Conservation (phyloP, 2,329 filamentous ascomycete genomes). For the Xylaria sp. region DNA sequence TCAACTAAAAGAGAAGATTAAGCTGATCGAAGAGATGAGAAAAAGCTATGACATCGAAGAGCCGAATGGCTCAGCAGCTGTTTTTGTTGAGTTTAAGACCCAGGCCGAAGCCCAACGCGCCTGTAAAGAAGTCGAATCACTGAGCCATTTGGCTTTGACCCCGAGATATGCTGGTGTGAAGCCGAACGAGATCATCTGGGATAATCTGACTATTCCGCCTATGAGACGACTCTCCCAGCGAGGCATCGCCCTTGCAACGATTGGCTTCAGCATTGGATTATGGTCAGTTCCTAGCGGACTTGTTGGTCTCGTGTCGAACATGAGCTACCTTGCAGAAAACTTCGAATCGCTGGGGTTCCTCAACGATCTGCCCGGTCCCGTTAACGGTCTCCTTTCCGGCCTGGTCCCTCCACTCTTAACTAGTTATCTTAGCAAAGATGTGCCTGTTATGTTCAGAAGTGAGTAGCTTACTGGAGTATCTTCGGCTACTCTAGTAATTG, state of each 20-base stretch:
- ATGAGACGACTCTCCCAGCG: slow-evolving; percentile 46
- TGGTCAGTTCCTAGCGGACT: slow-evolving; percentile 82
- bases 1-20: slow-evolving; percentile 62
- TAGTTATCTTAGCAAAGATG: slow-evolving; percentile 82
- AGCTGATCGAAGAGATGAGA: slow-evolving; percentile 55
- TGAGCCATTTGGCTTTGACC: slow-evolving; percentile 42
- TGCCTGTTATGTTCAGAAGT: slow-evolving; percentile 81
- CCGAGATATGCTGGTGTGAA: slow-evolving; percentile 67
- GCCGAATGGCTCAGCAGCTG: slow-evolving; percentile 65
- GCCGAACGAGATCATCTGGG: slow-evolving; percentile 88
- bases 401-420: slow-evolving; percentile 83
- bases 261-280: slow-evolving; percentile 82
- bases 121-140: slow-evolving; percentile 66
- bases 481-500: background rate
- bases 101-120: slow-evolving; percentile 87
- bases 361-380: slow-evolving; percentile 70
- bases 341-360: slow-evolving; percentile 81
- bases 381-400: slow-evolving; percentile 84
- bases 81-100: slow-evolving; percentile 92
- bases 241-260: slow-evolving; percentile 72
- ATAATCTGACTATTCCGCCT: slow-evolving; percentile 69
- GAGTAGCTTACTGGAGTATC: slow-evolving; percentile 46
- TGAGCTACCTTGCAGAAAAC: slow-evolving; percentile 72
- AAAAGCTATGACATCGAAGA: slow-evolving; percentile 40
- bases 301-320: slow-evolving; percentile 86